These are phyloP conservation scores for Hymenoscyphus fructigenus DNA, from an alignment of 2,329 filamentous ascomycete species.

Conservation along the genomic window DNA sequence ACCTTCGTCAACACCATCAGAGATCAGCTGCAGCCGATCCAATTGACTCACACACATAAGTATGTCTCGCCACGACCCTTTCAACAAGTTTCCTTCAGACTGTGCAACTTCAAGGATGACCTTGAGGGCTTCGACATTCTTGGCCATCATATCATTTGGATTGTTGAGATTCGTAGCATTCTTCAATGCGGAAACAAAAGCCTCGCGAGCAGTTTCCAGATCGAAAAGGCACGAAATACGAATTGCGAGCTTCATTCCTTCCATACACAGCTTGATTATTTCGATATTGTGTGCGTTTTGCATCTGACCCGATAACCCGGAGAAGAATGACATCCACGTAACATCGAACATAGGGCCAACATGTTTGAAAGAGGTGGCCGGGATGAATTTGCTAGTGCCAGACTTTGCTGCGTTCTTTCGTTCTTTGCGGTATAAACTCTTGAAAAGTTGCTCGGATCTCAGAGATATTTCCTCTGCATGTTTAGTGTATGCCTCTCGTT, in stretches of 20 bases:
- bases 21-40: conserved; percentile 91
- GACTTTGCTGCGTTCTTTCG: conserved; percentile 72
- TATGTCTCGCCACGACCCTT: conserved; percentile 92
- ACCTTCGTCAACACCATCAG: conserved; percentile 89
- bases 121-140: conserved; percentile 94
- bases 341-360: conserved; percentile 98
- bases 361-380: conserved; percentile 90
- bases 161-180: conserved; percentile 97
- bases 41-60: conserved; percentile 94
- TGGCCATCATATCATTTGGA: conserved; percentile 88
- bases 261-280: conserved; percentile 87
- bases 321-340: conserved; percentile 99
- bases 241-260: conserved; percentile 92
- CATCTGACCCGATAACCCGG: conserved; percentile 86
- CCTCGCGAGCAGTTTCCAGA: conserved; percentile 86
- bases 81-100: conserved; percentile 85
- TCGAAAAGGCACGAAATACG: conserved; percentile 93
- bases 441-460: conserved; percentile 80
- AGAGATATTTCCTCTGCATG: conserved; percentile 89
- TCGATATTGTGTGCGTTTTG: conserved; percentile 93
- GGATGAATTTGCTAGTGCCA: conserved; percentile 74
- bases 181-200: conserved; percentile 89
- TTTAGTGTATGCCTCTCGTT: conserved; percentile 89
- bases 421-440: conserved; percentile 87
- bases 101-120: conserved; percentile 88